A percentile compares a stretch with the other conserved stretches of the same genome.
Conservation (phyloP, 495 filamentous ascomycete species). For the Tuber borchii region DNA sequence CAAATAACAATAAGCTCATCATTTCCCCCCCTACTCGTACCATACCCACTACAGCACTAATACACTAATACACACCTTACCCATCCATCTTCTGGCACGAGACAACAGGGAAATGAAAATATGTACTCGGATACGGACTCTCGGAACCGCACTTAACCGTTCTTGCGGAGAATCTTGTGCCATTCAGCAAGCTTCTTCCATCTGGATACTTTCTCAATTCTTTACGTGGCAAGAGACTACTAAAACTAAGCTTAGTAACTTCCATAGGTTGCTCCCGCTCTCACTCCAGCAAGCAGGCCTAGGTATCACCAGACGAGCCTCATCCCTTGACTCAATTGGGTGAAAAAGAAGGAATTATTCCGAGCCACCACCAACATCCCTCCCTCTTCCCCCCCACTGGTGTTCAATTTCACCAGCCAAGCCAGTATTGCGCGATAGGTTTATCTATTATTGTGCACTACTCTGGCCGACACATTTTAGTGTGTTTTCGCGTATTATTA, state of each 20-base stretch:
- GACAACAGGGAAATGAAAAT: not conserved
- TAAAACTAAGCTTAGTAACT: not conserved
- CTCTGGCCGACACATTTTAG: not conserved
- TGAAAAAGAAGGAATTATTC: not conserved
- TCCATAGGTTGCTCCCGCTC: slow-evolving; percentile 1
- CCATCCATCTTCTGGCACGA: not conserved
- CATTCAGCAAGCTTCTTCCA: not conserved
- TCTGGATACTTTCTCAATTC: not conserved
- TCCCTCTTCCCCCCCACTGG: not conserved
- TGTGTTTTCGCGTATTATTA: slow-evolving; percentile 1
- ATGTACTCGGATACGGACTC: not conserved
- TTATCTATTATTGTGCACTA: not conserved
- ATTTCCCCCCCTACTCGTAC: not conserved
- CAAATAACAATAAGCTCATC: not conserved
- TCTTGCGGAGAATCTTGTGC: not conserved
- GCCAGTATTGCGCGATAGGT: slow-evolving; percentile 4
- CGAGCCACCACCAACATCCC: slow-evolving; percentile 8
- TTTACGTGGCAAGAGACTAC: slow-evolving; percentile 3
- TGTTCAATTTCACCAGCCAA: not conserved
- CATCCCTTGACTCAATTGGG: slow-evolving; percentile 24
- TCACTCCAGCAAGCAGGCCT: slow-evolving; percentile 8
- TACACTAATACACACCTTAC: not conserved
- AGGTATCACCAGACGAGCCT: slow-evolving; percentile 27
- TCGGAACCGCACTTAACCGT: not conserved
- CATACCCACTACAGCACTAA: not conserved